Conservation (phyloP, 2,329 filamentous ascomycete species). For the Gnomoniopsis sp. region DNA sequence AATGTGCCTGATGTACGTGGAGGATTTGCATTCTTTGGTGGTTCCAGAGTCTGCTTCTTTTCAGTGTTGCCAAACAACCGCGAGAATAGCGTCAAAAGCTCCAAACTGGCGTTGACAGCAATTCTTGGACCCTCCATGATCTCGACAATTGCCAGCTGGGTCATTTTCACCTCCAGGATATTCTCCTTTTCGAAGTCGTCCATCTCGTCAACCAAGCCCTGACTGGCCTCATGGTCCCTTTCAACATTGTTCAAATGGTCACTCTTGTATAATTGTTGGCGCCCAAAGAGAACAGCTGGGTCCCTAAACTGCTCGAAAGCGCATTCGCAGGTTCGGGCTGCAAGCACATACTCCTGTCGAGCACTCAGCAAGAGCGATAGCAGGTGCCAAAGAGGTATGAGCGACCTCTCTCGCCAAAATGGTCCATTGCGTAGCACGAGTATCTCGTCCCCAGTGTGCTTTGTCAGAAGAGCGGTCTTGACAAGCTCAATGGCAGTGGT, state of each 20-base stretch:
- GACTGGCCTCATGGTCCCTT: conserved; percentile 27
- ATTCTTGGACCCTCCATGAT: conserved; percentile 77
- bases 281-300: conserved; percentile 65
- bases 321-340: conserved; percentile 79
- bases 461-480: conserved; percentile 68
- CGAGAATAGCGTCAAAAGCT: conserved; percentile 78
- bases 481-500: conserved; percentile 77
- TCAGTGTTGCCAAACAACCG: conserved; percentile 66
- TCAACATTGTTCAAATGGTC: conserved; percentile 63
- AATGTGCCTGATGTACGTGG: conserved; percentile 71
- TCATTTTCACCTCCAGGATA: conserved; percentile 94
- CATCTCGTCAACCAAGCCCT: conserved; percentile 72
- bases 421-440: conserved; percentile 43
- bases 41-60: conserved; percentile 40
- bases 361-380: conserved; percentile 82
- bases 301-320: conserved; percentile 88
- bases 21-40: conserved; percentile 44
- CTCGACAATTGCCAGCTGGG: conserved; percentile 81
- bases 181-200: conserved; percentile 79
- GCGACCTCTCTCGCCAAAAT: conserved; percentile 60
- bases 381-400: conserved; percentile 87
- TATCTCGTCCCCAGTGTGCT: conserved; percentile 43
- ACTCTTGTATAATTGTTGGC: conserved; percentile 57
- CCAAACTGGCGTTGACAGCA: conserved; percentile 84
- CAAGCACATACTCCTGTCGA: conserved; percentile 78